Conservation (phyloP, 768 basidiomycete species). For the Mycena rosella region DNA sequence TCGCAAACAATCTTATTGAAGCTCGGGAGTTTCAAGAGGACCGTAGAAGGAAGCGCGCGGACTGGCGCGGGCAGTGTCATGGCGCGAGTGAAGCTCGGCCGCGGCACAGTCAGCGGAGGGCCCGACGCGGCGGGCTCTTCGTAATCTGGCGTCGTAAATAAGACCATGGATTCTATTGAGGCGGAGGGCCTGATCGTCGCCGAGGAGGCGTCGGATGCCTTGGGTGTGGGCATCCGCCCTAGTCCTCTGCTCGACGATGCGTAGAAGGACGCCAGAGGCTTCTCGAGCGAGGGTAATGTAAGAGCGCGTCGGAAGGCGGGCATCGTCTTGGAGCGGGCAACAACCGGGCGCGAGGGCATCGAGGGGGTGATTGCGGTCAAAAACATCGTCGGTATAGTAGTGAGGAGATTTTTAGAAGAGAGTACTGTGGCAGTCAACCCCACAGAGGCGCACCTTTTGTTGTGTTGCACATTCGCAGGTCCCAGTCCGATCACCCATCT, state of each 20-base stretch:
- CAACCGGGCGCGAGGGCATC: slow-evolving; percentile 11
- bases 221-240: slow-evolving; percentile 8
- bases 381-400: neutral
- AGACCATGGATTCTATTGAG: slow-evolving; percentile 14
- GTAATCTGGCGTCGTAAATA: slow-evolving; percentile 24
- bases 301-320: slow-evolving; percentile 19
- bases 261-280: slow-evolving; percentile 8
- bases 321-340: slow-evolving; percentile 20
- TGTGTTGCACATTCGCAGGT: slow-evolving; percentile 10
- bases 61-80: slow-evolving; percentile 20
- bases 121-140: neutral
- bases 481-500: slow-evolving; percentile 6
- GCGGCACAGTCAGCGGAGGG: slow-evolving; percentile 2
- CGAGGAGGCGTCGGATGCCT: neutral
- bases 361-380: neutral
- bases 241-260: slow-evolving; percentile 20
- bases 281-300: slow-evolving; percentile 12
- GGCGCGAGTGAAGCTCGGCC: slow-evolving; percentile 7
- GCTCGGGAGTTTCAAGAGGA: neutral
- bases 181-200: neutral
- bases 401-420: neutral
- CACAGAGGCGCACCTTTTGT: slow-evolving; percentile 16
- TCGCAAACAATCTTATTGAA: neutral
- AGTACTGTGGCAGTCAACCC: neutral
- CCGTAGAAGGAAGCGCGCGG: slow-evolving; percentile 5